Evolutionary conservation across 2,329 filamentous ascomycete genomes (phyloP), one percentile per base, ranked within the genome.

Genomic region (Paecilomyces sp.): DNA sequence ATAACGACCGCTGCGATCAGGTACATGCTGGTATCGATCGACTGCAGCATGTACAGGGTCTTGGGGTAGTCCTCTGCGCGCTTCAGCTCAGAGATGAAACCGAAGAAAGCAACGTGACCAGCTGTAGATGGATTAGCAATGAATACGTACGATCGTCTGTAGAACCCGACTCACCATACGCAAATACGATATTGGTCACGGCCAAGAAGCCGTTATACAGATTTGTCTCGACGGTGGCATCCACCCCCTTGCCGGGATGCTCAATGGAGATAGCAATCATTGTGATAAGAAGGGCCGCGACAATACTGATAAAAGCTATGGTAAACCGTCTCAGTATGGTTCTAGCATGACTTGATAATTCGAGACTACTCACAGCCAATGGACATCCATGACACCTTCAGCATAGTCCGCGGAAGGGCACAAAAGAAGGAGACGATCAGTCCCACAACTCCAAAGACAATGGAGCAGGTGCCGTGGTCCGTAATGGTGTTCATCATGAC

Each of bases 171-270:
- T 65, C 67, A 78, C 85, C 80, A 76, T 88, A 91, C 59, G 88
- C 87, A 61, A 91, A 85, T 61, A 89, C 80, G 57, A 91, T 90
- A 75, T 90, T 90, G 67, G 79, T 81, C 54, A 88, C 80, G 18
- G 84, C 81, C 13, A 85, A 79, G 68, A 88, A 87, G 22, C 78
- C 85, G 53, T 83, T 77, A 54, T 78, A 76, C 47, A 88, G 78
- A 34, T 74, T 74, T 1, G 82, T 71, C 3, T 77, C 63, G 22
- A 74, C 72, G 13, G 75, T 72, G 22, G 75, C 72, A 18, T 74
- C 65, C 47, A 79, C 69, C 7, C 67, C 65, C 6, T 65, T 67
- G 24, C 76, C 74, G 15, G 78, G 77, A 54, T 78, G 76, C 47
- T 72, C 66, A 56, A 88, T 73, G 3, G 85, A 86, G 4, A 88